phyloP scores from a whole-genome alignment of 306 rosid genomes.

The Crotalaria pallida region DNA sequence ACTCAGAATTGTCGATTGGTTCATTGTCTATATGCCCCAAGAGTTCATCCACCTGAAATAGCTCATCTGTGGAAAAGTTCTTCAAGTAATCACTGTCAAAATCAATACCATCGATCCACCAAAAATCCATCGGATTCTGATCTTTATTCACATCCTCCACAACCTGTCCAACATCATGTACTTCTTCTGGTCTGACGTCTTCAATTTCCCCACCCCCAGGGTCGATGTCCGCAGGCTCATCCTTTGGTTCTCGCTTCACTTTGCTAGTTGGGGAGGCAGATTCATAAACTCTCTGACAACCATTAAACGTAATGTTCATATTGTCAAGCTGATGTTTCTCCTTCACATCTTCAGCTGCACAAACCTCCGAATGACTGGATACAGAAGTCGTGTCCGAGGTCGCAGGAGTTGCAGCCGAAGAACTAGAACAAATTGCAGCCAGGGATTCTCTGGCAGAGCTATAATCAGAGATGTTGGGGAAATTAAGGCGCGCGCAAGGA shows the following conservation, averaged over 20 bases:
- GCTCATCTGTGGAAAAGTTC: slow-evolving; percentile 46
- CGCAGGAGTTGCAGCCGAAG: slow-evolving; percentile 38
- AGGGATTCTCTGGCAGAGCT: slow-evolving; percentile 15
- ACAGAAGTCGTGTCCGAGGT: slow-evolving; percentile 41
- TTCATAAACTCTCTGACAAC: slow-evolving; percentile 12
- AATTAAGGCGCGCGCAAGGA: slow-evolving; percentile 68
- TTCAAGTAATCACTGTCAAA: slow-evolving; percentile 21
- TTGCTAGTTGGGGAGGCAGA: slow-evolving; percentile 14
- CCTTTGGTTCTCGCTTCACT: slow-evolving; percentile 30
- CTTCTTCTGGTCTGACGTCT: neutral
- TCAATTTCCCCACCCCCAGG: slow-evolving; percentile 15
- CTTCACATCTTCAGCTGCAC: slow-evolving; percentile 39
- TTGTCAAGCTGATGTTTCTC: neutral
- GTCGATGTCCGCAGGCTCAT: slow-evolving; percentile 15
- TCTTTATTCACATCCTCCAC: slow-evolving; percentile 17
- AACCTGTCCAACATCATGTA: neutral
- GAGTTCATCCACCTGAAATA: slow-evolving; percentile 61
- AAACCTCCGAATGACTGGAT: slow-evolving; percentile 58
- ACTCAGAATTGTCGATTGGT: slow-evolving; percentile 17
- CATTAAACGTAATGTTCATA: neutral
- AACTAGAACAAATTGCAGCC: slow-evolving; percentile 31
- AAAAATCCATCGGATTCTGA: slow-evolving; percentile 22
- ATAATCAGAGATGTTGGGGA: slow-evolving; percentile 39
- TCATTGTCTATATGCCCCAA: slow-evolving; percentile 34
- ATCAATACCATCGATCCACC: slow-evolving; percentile 23